Evolutionary conservation across 306 rosid genomes (phyloP).

Genomic region (Vigna mungo): DNA sequence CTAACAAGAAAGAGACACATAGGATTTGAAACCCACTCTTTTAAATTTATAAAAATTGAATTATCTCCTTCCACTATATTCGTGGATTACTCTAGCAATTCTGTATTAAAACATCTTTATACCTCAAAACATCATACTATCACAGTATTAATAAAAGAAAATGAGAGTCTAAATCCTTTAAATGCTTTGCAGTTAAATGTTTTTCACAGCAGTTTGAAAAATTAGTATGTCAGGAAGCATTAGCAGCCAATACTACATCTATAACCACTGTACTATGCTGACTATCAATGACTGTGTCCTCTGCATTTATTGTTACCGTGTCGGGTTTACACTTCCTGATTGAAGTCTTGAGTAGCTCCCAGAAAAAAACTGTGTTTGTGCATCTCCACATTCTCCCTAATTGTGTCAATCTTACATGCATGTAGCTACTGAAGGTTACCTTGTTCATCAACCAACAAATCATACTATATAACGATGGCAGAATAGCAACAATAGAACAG

Average conservation of each 20-base stretch:
- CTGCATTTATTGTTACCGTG: constrained; percentile 22
- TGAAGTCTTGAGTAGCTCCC: constrained; percentile 3
- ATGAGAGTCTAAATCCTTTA: neutral
- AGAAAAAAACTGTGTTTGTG: constrained; percentile 16
- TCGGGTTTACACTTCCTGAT: neutral
- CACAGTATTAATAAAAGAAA: neutral
- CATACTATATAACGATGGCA: constrained; percentile 28
- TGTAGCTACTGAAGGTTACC: constrained; percentile 28
- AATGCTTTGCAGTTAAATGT: neutral
- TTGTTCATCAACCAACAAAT: constrained; percentile 22
- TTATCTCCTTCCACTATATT: too few relatives aligned
- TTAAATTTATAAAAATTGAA: neutral
- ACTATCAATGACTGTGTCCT: constrained; percentile 18
- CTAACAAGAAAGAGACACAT: neutral
- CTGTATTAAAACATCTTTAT: neutral
- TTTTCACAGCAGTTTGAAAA: neutral
- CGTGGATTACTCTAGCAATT: too few relatives aligned
- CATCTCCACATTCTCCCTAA: constrained; percentile 40
- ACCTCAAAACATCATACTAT: neutral
- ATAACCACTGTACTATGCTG: constrained; percentile 29
- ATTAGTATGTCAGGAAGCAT: constrained; percentile 17
- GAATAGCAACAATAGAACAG: constrained; percentile 22
- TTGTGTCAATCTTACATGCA: neutral
- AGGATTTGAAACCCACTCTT: neutral
- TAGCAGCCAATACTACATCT: constrained; percentile 29